A percentile compares a stretch with the other conserved stretches of the same genome.
phyloP scores from a whole-genome alignment of 2,329 filamentous ascomycete species.

The Delphinella strobiligena region DNA sequence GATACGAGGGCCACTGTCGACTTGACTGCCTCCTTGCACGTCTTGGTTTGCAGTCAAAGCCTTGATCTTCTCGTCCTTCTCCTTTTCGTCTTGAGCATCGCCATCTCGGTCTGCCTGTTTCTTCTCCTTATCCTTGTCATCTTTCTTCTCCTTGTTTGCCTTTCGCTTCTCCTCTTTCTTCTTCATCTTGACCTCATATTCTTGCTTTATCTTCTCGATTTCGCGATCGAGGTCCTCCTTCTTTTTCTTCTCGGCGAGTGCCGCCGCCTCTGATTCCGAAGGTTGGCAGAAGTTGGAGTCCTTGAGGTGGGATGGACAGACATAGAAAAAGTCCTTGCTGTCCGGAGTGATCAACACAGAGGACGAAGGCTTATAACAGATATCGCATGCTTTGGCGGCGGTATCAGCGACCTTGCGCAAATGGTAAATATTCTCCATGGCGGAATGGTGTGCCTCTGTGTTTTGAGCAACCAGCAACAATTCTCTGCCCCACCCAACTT shows the following conservation, averaged over 20 bases:
- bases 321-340: slow-evolving; percentile 81
- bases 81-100: slow-evolving; percentile 51
- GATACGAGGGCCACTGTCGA: slow-evolving; percentile 61
- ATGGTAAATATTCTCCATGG: slow-evolving; percentile 58
- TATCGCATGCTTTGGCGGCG: slow-evolving; percentile 72
- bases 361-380: slow-evolving; percentile 80
- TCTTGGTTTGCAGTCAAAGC: slow-evolving; percentile 27
- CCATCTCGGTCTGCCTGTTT: slow-evolving; percentile 57
- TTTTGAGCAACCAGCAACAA: too few relatives aligned
- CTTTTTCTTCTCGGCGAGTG: slow-evolving; percentile 41
- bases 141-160: slow-evolving; percentile 30
- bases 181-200: slow-evolving; percentile 37
- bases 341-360: slow-evolving; percentile 83
- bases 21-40: slow-evolving; percentile 16
- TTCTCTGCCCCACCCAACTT: too few relatives aligned
- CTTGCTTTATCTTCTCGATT: slow-evolving; percentile 37
- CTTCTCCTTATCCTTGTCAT: slow-evolving; percentile 52
- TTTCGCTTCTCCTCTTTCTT: slow-evolving; percentile 30
- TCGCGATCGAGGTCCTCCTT: slow-evolving; percentile 36
- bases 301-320: slow-evolving; percentile 71
- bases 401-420: slow-evolving; percentile 77
- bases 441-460: too few relatives aligned
- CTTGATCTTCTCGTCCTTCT: slow-evolving; percentile 46
- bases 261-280: slow-evolving; percentile 57
- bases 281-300: slow-evolving; percentile 68